Evolutionary conservation across 1,284 basidiomycete species (phyloP).

Genomic region (Mycena citricolor): DNA sequence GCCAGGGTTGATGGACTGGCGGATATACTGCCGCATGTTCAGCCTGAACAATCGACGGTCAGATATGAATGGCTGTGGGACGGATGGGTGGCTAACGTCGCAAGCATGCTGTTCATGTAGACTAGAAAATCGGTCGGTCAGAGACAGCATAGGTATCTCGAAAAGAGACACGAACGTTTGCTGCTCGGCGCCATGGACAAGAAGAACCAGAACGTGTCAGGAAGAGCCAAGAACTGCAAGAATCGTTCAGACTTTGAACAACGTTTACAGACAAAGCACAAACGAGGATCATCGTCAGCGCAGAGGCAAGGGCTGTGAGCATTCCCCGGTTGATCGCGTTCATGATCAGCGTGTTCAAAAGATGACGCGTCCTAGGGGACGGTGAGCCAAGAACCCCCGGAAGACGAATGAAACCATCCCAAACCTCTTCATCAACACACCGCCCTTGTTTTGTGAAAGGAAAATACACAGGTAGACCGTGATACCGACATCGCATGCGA

Average conservation of each 20-base stretch:
- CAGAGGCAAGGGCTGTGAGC: conserved; percentile 22
- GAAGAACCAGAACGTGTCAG: conserved; percentile 26
- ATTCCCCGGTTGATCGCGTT: conserved; percentile 26
- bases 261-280: neutral
- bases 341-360: conserved; percentile 24
- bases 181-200: conserved; percentile 21
- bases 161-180: conserved; percentile 19
- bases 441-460: conserved; percentile 14
- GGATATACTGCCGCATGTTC: conserved; percentile 13
- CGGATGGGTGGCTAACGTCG: conserved; percentile 15
- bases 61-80: neutral
- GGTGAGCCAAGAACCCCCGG: neutral
- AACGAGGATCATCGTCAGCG: conserved; percentile 21
- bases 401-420: neutral
- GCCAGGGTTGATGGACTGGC: conserved; percentile 1
- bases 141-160: neutral
- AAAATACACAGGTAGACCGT: conserved; percentile 17
- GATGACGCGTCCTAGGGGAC: conserved; percentile 21
- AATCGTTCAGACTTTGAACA: neutral
- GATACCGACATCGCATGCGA: conserved; percentile 17
- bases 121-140: conserved; percentile 10
- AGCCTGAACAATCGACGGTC: conserved; percentile 3
- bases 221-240: conserved; percentile 22
- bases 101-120: conserved; percentile 27
- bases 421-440: conserved; percentile 6